Percentiles rank a stretch among this genome's conserved stretches.
Conservation (phyloP, 1,139 yeast genomes). For the Kodamaea sp. region DNA sequence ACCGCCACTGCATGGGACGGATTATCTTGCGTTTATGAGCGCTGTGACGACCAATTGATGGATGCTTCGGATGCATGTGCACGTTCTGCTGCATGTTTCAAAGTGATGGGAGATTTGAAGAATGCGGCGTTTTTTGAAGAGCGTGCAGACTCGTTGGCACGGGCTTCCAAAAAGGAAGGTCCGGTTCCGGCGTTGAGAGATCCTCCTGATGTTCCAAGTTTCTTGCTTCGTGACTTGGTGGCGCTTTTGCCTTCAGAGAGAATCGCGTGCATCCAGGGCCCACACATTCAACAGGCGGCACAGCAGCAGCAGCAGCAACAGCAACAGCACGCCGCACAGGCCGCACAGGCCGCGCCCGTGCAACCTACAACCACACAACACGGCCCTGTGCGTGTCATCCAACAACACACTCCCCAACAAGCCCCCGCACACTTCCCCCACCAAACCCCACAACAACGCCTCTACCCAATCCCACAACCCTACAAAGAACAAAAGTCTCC, state of each 20-base stretch:
- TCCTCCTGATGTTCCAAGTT: slow-evolving; percentile 49
- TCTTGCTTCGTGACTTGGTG: slow-evolving; percentile 45
- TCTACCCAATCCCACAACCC: slow-evolving; percentile 19
- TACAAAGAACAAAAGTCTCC: slow-evolving; percentile 22
- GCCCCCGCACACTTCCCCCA: slow-evolving; percentile 13
- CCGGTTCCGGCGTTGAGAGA: slow-evolving; percentile 44
- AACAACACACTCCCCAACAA: slow-evolving; percentile 12
- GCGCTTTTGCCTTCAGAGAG: slow-evolving; percentile 42
- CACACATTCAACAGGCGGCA: slow-evolving; percentile 4
- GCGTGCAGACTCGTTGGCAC: slow-evolving; percentile 38
- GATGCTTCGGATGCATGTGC: slow-evolving; percentile 61
- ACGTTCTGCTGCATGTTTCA: slow-evolving; percentile 50
- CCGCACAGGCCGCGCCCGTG: slow-evolving; percentile 5
- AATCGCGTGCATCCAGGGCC: slow-evolving; percentile 34
- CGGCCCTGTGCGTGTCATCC: slow-evolving; percentile 8
- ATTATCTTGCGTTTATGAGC: slow-evolving; percentile 57
- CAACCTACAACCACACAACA: slow-evolving; percentile 5
- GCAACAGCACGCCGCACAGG: slow-evolving; percentile 10
- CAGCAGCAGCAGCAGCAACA: slow-evolving; percentile 7
- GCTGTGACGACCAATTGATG: slow-evolving; percentile 55
- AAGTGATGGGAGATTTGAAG: slow-evolving; percentile 44
- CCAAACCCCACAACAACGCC: slow-evolving; percentile 13
- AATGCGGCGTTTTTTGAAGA: slow-evolving; percentile 40
- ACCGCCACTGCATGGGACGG: slow-evolving; percentile 68
- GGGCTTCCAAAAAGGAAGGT: slow-evolving; percentile 41